A percentile compares a stretch with the other conserved stretches of the same genome.
Conservation (phyloP, 768 basidiomycete species). For the Boletus pseudo-olivaceus region DNA sequence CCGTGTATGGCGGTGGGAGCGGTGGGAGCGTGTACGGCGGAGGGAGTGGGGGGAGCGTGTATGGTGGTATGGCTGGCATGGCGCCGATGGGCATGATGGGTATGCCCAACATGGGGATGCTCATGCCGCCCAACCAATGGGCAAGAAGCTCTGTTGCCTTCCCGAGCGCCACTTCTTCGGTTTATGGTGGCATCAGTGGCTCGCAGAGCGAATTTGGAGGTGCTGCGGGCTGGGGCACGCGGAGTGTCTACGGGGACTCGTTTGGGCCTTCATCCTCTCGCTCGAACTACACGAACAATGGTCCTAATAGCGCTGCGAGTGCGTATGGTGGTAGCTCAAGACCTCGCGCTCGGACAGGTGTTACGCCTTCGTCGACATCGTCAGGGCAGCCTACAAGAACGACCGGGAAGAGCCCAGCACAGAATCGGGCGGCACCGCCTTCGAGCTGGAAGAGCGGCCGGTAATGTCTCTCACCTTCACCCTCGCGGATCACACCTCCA, state of each 20-base stretch:
- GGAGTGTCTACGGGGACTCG: slow-evolving; percentile 69
- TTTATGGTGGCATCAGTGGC: slow-evolving; percentile 53
- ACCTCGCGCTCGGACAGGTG: slow-evolving; percentile 35
- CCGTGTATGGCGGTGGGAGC: slow-evolving; percentile 35
- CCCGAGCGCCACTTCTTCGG: slow-evolving; percentile 46
- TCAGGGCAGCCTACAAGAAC: slow-evolving; percentile 4
- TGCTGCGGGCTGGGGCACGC: slow-evolving; percentile 46
- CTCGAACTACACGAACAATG: not conserved
- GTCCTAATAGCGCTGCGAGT: slow-evolving; percentile 15
- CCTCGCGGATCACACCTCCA: not conserved
- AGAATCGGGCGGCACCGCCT: slow-evolving; percentile 45
- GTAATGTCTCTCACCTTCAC: not conserved
- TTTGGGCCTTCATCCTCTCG: slow-evolving; percentile 41
- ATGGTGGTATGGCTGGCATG: slow-evolving; percentile 38
- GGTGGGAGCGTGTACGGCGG: slow-evolving; percentile 50
- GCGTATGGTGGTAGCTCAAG: slow-evolving; percentile 22
- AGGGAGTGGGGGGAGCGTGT: slow-evolving; percentile 39
- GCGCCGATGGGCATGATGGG: slow-evolving; percentile 39
- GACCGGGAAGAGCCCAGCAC: slow-evolving; percentile 19
- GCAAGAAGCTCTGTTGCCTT: slow-evolving; percentile 47
- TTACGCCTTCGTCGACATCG: slow-evolving; percentile 19
- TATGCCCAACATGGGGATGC: slow-evolving; percentile 38
- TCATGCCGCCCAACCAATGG: slow-evolving; percentile 39
- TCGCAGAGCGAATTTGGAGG: slow-evolving; percentile 67
- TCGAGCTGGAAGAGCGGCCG: slow-evolving; percentile 55